A percentile compares a stretch with the other conserved stretches of the same genome.
These are phyloP conservation scores for Prunus armeniaca DNA, from an alignment of 306 rosid species.

Conservation along the genomic window DNA sequence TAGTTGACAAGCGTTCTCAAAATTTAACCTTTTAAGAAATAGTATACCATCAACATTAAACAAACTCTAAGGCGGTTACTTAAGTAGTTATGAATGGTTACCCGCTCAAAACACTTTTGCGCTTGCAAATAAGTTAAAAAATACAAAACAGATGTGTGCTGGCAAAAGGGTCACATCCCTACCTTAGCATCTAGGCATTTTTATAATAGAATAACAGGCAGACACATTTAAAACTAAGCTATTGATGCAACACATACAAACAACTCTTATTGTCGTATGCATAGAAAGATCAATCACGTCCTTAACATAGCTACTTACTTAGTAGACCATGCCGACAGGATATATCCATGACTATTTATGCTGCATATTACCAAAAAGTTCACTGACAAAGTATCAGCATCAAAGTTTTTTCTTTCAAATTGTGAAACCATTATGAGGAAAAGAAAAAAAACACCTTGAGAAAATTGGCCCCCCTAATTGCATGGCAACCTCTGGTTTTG, in stretches of 20 bases:
- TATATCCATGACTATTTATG: background rate
- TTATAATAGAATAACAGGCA: too few relatives aligned
- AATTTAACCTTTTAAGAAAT: too few relatives aligned
- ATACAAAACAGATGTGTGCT: too few relatives aligned
- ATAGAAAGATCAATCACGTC: background rate
- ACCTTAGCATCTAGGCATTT: too few relatives aligned
- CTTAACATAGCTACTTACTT: background rate
- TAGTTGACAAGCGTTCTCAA: too few relatives aligned
- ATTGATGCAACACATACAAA: background rate
- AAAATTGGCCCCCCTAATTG: slow-evolving; percentile 75
- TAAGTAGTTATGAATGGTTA: too few relatives aligned
- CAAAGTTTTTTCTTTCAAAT: background rate
- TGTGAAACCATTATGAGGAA: background rate
- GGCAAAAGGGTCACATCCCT: too few relatives aligned
- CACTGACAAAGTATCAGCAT: background rate
- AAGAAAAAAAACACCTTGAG: slow-evolving; percentile 38
- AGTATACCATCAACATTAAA: too few relatives aligned
- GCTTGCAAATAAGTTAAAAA: too few relatives aligned
- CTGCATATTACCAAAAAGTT: background rate
- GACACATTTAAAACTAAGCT: too few relatives aligned
- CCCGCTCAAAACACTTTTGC: too few relatives aligned
- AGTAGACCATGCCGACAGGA: background rate
- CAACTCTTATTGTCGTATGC: background rate
- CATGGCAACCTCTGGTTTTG: slow-evolving; percentile 38
- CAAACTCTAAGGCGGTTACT: too few relatives aligned